A percentile compares a stretch with the other conserved stretches of the same genome.
phyloP scores from a whole-genome alignment of 805 yeast genomes.

The Nakazawaea anatomiae region DNA sequence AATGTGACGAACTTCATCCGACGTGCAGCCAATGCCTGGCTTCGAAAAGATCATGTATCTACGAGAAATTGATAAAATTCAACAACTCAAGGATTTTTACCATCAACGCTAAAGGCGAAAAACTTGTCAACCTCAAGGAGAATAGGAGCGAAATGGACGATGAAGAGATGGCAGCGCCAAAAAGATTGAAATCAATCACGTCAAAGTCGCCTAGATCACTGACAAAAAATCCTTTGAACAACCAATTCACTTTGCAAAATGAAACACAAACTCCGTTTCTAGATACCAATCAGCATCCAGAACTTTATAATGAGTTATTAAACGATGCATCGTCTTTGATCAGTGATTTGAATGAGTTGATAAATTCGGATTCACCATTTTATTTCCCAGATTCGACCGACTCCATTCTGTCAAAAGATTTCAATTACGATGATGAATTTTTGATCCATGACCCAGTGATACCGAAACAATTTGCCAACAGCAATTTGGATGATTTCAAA shows the following conservation, averaged over 20 bases:
- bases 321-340: slow-evolving; percentile 29
- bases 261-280: not conserved
- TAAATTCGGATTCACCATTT: slow-evolving; percentile 14
- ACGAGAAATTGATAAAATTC: slow-evolving; percentile 28
- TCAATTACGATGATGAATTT: slow-evolving; percentile 4
- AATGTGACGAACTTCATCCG: slow-evolving; percentile 35
- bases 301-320: slow-evolving; percentile 24
- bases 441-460: slow-evolving; percentile 8
- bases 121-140: slow-evolving; percentile 8
- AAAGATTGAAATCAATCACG: not conserved
- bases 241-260: not conserved
- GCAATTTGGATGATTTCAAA: slow-evolving; percentile 2
- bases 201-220: not conserved
- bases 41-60: slow-evolving; percentile 30
- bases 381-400: not conserved
- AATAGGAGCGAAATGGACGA: not conserved
- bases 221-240: not conserved
- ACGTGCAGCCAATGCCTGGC: slow-evolving; percentile 35
- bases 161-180: not conserved
- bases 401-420: not conserved
- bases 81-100: slow-evolving; percentile 25
- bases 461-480: not conserved
- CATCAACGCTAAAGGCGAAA: slow-evolving; percentile 10
- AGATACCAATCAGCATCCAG: slow-evolving; percentile 10
- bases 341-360: slow-evolving; percentile 28